A percentile compares a stretch with the other conserved stretches of the same genome.
phyloP scores from a whole-genome alignment of 345 rosid genomes.

The Kernera saxatilis region DNA sequence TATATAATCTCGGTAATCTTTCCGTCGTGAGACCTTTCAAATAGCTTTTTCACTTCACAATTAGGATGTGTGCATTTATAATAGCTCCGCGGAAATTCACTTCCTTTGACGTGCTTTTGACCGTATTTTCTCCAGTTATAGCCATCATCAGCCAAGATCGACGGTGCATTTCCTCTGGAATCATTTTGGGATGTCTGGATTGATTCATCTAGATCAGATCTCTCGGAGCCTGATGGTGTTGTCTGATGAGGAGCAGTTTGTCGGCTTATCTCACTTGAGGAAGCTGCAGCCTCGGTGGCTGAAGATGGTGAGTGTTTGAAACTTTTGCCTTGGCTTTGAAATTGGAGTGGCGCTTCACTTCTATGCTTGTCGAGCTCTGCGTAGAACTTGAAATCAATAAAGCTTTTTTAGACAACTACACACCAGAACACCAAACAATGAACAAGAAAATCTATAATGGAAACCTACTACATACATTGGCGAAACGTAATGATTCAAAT shows the following conservation, averaged over 20 bases:
- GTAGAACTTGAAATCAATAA: conserved; percentile 61
- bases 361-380: conserved; percentile 44
- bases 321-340: conserved; percentile 43
- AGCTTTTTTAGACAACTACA: conserved; percentile 34
- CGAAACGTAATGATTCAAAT: not conserved
- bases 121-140: conserved; percentile 98
- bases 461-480: not conserved
- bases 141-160: conserved; percentile 69
- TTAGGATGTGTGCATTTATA: conserved; percentile 97
- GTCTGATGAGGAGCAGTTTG: conserved; percentile 41
- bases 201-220: conserved; percentile 55
- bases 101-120: conserved; percentile 95
- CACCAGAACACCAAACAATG: not conserved
- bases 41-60: conserved; percentile 90
- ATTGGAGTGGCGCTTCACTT: conserved; percentile 24
- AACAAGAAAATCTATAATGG: not conserved
- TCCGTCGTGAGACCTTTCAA: conserved; percentile 87
- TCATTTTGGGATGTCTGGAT: conserved; percentile 47
- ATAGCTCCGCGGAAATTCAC: conserved; percentile 94
- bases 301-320: conserved; percentile 42
- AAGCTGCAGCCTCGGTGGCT: conserved; percentile 47
- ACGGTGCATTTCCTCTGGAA: conserved; percentile 45
- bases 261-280: conserved; percentile 63
- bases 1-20: conserved; percentile 83
- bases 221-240: conserved; percentile 42